Evolutionary conservation across 495 filamentous ascomycete genomes (phyloP).

Genomic region (Aspergillus steynii): DNA sequence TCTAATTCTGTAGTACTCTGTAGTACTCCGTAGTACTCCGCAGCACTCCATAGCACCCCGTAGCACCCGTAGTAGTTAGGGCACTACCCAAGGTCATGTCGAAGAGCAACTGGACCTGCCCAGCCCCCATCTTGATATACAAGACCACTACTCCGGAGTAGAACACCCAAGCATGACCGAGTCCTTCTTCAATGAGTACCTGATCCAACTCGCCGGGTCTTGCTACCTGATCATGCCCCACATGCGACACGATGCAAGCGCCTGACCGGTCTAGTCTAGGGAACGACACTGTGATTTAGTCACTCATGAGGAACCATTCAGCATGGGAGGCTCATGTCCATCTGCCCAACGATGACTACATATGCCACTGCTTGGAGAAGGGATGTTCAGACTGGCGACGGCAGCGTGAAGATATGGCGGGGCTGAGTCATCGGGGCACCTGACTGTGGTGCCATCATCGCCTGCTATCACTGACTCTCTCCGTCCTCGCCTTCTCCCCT

Average conservation of each 20-base stretch:
- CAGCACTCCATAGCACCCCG: too few relatives aligned
- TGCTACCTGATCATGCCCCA: not conserved
- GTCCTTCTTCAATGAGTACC: not conserved
- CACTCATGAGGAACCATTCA: not conserved
- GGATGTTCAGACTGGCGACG: too few relatives aligned
- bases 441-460: conserved; percentile 10
- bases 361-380: not conserved
- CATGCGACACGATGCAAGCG: not conserved
- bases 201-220: not conserved
- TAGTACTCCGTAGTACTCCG: too few relatives aligned
- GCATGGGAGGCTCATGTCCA: not conserved
- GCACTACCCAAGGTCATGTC: not conserved
- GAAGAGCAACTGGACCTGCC: not conserved
- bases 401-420: too few relatives aligned
- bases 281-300: too few relatives aligned
- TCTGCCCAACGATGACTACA: not conserved
- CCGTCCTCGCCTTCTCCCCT: not conserved
- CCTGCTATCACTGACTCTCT: not conserved
- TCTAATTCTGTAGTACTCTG: too few relatives aligned
- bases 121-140: not conserved
- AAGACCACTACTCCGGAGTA: not conserved
- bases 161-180: not conserved
- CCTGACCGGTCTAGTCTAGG: not conserved
- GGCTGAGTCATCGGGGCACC: not conserved
- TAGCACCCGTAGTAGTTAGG: not conserved